Evolutionary conservation across 73 alveolate species (phyloP).

Genomic region (Paramecium primaurelia): DNA sequence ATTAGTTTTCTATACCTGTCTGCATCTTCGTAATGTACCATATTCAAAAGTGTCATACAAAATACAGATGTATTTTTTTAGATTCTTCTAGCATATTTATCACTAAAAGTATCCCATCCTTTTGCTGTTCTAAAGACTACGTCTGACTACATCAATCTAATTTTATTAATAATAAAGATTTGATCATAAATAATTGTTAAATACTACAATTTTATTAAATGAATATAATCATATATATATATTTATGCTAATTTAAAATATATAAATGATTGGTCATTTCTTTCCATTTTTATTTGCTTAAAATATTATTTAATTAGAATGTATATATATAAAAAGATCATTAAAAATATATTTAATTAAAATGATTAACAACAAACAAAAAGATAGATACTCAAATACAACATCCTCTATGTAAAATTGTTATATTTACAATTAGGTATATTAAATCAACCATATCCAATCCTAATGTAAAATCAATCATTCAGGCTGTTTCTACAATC

Average conservation of each 20-base stretch:
- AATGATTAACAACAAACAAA: background rate
- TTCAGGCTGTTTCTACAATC: conserved; percentile 91
- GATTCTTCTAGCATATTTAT: background rate
- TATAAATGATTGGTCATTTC: background rate
- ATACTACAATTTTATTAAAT: background rate
- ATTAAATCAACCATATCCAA: conserved; percentile 79
- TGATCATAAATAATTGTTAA: background rate
- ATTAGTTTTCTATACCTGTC: background rate
- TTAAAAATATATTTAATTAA: background rate
- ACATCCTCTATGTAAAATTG: background rate
- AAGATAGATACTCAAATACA: background rate
- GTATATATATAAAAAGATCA: background rate
- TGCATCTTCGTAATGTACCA: background rate
- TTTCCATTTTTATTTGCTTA: background rate
- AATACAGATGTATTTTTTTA: conserved; percentile 27
- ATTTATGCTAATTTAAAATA: too few species aligned
- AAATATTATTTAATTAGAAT: background rate
- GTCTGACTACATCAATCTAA: background rate
- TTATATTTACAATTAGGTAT: background rate
- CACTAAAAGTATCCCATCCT: background rate
- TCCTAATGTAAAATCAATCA: conserved; percentile 92
- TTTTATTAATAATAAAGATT: background rate
- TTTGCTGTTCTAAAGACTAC: background rate
- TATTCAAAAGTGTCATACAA: background rate
- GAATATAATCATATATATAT: background rate